phyloP scores from a whole-genome alignment of 345 rosid genomes.

The Acer yangbiense region DNA sequence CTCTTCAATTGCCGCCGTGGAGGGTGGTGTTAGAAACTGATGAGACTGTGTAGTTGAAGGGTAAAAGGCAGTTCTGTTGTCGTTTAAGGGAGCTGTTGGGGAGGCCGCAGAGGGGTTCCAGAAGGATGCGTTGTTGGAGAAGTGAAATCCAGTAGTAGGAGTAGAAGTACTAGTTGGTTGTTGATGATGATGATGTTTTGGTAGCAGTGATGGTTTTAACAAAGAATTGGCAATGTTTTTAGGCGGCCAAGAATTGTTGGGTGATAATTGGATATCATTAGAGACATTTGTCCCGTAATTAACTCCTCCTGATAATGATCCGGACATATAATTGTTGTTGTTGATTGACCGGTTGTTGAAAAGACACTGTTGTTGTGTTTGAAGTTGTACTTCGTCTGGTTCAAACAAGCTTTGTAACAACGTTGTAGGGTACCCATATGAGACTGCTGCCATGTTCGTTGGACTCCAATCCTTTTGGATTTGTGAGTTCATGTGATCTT shows the following conservation, averaged over 20 bases:
- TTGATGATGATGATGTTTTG: slow-evolving; percentile 39
- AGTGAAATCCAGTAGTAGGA: slow-evolving; percentile 29
- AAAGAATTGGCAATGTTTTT: slow-evolving; percentile 34
- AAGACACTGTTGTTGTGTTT: slow-evolving; percentile 27
- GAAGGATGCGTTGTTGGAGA: slow-evolving; percentile 48
- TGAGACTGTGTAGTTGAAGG: slow-evolving; percentile 34
- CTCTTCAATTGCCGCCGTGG: slow-evolving; percentile 30
- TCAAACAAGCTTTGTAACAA: slow-evolving; percentile 49
- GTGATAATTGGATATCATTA: slow-evolving; percentile 23
- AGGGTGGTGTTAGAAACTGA: slow-evolving; percentile 27
- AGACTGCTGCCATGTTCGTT: slow-evolving; percentile 14
- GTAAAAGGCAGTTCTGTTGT: slow-evolving; percentile 30
- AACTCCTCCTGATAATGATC: slow-evolving; percentile 3
- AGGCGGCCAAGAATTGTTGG: slow-evolving; percentile 51
- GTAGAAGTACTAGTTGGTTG: neutral
- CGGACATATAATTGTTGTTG: slow-evolving; percentile 22
- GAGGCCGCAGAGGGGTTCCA: slow-evolving; percentile 39
- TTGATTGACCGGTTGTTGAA: slow-evolving; percentile 39
- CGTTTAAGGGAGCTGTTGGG: slow-evolving; percentile 15
- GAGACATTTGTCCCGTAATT: slow-evolving; percentile 24
- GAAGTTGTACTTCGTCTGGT: slow-evolving; percentile 28
- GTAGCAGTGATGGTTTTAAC: slow-evolving; percentile 35
- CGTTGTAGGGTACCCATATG: slow-evolving; percentile 43
- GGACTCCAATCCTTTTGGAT: slow-evolving; percentile 51
- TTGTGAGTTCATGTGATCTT: slow-evolving; percentile 49